A percentile compares a stretch with the other conserved stretches of the same genome.
phyloP scores from a whole-genome alignment of 163 green algal species.

The Coccomyxa subellipsoidea region DNA sequence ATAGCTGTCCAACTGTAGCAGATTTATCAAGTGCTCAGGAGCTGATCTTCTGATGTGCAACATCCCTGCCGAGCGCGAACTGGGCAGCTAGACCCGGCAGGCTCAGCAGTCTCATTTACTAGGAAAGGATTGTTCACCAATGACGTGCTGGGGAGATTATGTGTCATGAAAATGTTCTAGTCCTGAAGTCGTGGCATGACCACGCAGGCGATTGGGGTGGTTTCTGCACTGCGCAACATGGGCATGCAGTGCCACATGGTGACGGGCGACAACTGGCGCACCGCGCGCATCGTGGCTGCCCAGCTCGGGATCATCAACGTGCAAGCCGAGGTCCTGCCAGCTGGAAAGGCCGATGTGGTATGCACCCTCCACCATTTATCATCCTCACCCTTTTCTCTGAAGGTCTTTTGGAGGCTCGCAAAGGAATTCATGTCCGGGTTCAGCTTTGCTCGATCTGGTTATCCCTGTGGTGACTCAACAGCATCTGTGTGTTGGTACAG shows the following conservation, averaged over 20 bases:
- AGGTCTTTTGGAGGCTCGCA: too few relatives aligned
- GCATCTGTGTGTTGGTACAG: neutral
- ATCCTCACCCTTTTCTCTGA: too few relatives aligned
- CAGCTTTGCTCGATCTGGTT: too few relatives aligned
- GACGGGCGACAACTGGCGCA: constrained; percentile 80
- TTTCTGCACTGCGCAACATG: constrained; percentile 62
- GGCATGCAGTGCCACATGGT: constrained; percentile 62
- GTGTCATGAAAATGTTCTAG: too few relatives aligned
- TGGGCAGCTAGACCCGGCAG: too few relatives aligned
- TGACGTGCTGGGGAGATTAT: too few relatives aligned
- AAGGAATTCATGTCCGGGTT: too few relatives aligned
- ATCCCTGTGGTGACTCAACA: too few relatives aligned
- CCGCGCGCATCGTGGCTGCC: constrained; percentile 51
- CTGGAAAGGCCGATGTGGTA: constrained; percentile 43
- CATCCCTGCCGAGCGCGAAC: too few relatives aligned
- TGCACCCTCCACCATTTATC: neutral
- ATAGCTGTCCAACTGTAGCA: neutral
- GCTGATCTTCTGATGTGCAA: neutral
- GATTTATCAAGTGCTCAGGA: neutral
- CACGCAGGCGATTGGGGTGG: constrained; percentile 65
- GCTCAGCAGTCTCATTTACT: too few relatives aligned
- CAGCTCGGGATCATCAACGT: constrained; percentile 53
- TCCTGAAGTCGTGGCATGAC: too few relatives aligned
- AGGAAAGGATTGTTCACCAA: too few relatives aligned
- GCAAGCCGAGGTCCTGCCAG: constrained; percentile 47